These are phyloP conservation scores for Cryptococcus hybrid DNA, from an alignment of 1,284 basidiomycete species.

Conservation along the genomic window DNA sequence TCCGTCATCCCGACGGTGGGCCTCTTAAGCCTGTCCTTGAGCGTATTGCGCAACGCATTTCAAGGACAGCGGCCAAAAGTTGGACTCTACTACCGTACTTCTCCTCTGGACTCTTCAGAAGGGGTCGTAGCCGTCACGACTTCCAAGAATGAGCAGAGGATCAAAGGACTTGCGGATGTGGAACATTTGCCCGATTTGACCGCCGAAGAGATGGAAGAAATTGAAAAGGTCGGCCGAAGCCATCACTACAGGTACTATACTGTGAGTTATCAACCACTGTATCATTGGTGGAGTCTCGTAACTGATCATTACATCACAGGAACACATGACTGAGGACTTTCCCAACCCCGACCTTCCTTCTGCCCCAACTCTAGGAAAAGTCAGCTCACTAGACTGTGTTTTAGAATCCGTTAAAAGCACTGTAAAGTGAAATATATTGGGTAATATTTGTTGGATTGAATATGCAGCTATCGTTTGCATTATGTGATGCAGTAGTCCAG, in stretches of 20 bases:
- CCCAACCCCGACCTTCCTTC: conserved; percentile 40
- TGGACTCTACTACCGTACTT: conserved; percentile 59
- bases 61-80: conserved; percentile 50
- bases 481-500: no score
- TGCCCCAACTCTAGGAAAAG: neutral
- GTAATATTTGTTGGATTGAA: neutral
- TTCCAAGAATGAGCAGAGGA: conserved; percentile 61
- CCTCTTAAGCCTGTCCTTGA: conserved; percentile 58
- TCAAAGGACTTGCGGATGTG: conserved; percentile 62
- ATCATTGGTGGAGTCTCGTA: neutral
- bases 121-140: conserved; percentile 63
- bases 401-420: no score
- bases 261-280: conserved; percentile 9
- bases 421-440: neutral
- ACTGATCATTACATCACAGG: conserved; percentile 10
- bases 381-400: neutral
- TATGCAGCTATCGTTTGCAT: neutral
- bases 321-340: conserved; percentile 46
- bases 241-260: conserved; percentile 56
- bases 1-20: conserved; percentile 56
- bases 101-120: conserved; percentile 61
- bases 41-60: conserved; percentile 47
- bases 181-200: conserved; percentile 59
- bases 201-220: conserved; percentile 60
- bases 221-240: conserved; percentile 62